A percentile compares a stretch with the other conserved stretches of the same genome.
Evolutionary conservation across 768 basidiomycete species (phyloP).

Genomic region (Roridomyces roridus): DNA sequence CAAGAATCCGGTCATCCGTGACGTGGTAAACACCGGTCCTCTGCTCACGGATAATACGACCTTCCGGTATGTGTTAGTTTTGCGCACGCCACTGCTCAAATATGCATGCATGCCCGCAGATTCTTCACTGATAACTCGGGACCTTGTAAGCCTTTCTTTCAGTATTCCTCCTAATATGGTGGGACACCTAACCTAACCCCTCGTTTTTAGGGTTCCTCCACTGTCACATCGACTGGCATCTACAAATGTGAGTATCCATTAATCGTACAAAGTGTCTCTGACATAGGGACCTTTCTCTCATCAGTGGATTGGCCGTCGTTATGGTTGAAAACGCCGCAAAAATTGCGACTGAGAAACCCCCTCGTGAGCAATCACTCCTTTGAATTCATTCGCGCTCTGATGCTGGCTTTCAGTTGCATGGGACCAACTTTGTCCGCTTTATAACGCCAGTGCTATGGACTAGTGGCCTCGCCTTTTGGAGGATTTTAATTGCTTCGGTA

Average conservation of each 20-base stretch:
- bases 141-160: slow-evolving; percentile 35
- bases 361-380: slow-evolving; percentile 1
- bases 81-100: not conserved
- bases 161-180: too few species aligned
- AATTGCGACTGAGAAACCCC: slow-evolving; percentile 4
- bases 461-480: too few species aligned
- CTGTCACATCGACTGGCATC: slow-evolving; percentile 40
- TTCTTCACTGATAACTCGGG: slow-evolving; percentile 66
- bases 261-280: too few species aligned
- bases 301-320: slow-evolving; percentile 14
- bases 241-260: slow-evolving; percentile 31
- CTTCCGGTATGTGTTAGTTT: slow-evolving; percentile 4
- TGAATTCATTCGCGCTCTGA: not conserved
- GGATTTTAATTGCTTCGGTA: too few species aligned
- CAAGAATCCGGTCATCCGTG: slow-evolving; percentile 3
- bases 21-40: slow-evolving; percentile 1
- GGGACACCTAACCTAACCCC: not conserved
- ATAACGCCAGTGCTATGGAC: too few species aligned
- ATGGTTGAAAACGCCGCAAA: slow-evolving; percentile 20
- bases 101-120: slow-evolving; percentile 21
- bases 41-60: not conserved
- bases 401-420: slow-evolving; percentile 3
- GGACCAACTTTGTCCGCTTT: slow-evolving; percentile 20
- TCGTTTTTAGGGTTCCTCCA: slow-evolving; percentile 40
- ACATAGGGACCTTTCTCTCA: too few species aligned